Percentiles rank a stretch among this genome's conserved stretches.
These are phyloP conservation scores for Scutellaria barbata DNA, from an alignment of 257 asterid genomes.

Conservation along the genomic window DNA sequence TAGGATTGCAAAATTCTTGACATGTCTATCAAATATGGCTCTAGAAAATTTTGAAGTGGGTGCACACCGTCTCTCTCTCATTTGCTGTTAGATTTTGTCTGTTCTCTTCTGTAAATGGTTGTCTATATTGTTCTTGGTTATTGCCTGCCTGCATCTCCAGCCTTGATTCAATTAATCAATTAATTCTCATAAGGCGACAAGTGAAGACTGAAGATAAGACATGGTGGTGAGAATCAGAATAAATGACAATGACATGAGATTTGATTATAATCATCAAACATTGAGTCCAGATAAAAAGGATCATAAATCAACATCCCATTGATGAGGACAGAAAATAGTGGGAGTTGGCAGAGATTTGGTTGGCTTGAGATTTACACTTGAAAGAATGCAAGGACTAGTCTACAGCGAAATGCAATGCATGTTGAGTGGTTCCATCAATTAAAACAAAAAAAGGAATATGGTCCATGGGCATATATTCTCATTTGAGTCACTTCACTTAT, in stretches of 20 bases:
- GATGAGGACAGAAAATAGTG: neutral
- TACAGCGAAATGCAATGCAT: neutral
- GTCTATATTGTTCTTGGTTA: no score
- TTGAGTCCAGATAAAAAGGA: neutral
- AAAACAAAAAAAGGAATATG: neutral
- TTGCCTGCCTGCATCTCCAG: no score
- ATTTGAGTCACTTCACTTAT: neutral
- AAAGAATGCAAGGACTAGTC: neutral
- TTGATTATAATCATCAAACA: neutral
- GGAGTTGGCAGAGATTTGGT: neutral
- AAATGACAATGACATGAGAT: neutral
- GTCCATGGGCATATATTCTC: constrained; percentile 40
- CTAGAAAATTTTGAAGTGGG: no score
- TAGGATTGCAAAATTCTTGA: no score
- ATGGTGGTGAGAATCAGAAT: neutral
- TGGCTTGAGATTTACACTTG: constrained; percentile 30
- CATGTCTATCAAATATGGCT: no score
- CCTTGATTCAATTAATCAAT: no score
- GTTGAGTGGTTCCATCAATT: no score
- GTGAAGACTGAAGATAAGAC: no score
- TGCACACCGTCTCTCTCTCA: neutral
- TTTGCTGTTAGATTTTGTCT: neutral
- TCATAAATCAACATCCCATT: neutral
- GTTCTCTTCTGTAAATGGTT: constrained; percentile 24
- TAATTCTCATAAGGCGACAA: no score